phyloP scores from a whole-genome alignment of 805 yeast species.

The Metschnikowia chrysomelidarum region DNA sequence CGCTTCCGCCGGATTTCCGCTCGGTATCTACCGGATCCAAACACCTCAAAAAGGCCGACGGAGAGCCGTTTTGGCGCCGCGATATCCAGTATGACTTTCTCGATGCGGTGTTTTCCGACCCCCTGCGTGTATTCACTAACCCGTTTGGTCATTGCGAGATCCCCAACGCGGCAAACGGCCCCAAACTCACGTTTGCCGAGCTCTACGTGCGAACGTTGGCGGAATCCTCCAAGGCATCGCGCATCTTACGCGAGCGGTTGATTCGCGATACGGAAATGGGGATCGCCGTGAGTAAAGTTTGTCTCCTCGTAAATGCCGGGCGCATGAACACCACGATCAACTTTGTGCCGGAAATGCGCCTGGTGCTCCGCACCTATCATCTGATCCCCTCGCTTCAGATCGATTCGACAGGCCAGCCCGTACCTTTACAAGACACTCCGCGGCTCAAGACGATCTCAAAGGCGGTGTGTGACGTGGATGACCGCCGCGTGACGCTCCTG shows the following conservation, averaged over 20 bases:
- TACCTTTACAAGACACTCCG: slow-evolving; percentile 93
- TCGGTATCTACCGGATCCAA: slow-evolving; percentile 36
- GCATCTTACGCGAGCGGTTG: slow-evolving; percentile 75
- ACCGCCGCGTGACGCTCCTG: slow-evolving; percentile 46
- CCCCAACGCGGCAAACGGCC: slow-evolving; percentile 33
- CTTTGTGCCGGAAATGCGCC: slow-evolving; percentile 93
- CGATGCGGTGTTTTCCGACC: slow-evolving; percentile 59
- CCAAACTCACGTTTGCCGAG: slow-evolving; percentile 74
- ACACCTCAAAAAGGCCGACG: slow-evolving; percentile 84
- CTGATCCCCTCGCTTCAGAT: slow-evolving; percentile 88
- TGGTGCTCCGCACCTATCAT: slow-evolving; percentile 89
- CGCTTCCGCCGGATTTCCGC: slow-evolving; percentile 15
- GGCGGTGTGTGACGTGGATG: slow-evolving; percentile 74
- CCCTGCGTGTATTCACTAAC: slow-evolving; percentile 65
- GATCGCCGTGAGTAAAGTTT: slow-evolving; percentile 72
- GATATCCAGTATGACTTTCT: slow-evolving; percentile 87
- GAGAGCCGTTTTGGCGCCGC: slow-evolving; percentile 85
- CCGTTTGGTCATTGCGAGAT: slow-evolving; percentile 46
- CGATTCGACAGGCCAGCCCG: slow-evolving; percentile 50
- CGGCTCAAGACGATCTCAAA: slow-evolving; percentile 85
- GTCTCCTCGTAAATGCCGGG: slow-evolving; percentile 86
- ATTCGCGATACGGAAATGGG: slow-evolving; percentile 60
- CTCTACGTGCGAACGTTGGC: slow-evolving; percentile 79
- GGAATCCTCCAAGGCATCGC: slow-evolving; percentile 78
- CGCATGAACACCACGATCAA: slow-evolving; percentile 93